phyloP scores from a whole-genome alignment of 1,284 basidiomycete genomes.

The Sanghuangporus sanghuang region DNA sequence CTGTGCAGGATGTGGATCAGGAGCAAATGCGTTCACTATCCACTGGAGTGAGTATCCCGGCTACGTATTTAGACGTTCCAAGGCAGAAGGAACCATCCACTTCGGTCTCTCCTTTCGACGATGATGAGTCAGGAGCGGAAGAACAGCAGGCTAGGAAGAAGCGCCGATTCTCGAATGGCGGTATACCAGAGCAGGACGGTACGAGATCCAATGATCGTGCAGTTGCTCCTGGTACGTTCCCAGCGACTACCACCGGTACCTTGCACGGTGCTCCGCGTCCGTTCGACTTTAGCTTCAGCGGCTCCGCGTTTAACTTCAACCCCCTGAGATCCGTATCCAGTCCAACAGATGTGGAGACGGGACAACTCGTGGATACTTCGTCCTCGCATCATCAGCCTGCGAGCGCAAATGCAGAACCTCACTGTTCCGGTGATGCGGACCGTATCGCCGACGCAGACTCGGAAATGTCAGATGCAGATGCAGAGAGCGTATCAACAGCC shows the following conservation, averaged over 20 bases:
- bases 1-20: neutral
- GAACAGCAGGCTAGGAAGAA: neutral
- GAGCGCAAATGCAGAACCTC: no score
- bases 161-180: neutral
- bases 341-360: neutral
- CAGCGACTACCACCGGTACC: neutral
- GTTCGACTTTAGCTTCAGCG: neutral
- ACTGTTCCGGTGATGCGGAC: neutral
- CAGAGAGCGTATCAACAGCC: neutral
- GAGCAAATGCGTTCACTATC: no score
- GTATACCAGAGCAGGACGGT: neutral
- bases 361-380: neutral
- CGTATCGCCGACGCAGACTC: neutral
- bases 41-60: neutral
- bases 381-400: neutral
- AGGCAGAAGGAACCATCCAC: neutral
- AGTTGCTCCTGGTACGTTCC: neutral
- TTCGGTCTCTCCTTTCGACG: neutral
- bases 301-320: neutral
- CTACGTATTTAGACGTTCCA: neutral
- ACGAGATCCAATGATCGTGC: neutral
- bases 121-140: neutral
- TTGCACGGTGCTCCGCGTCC: neutral
- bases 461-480: neutral
- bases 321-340: neutral